Conservation (phyloP, 495 filamentous ascomycete species). For the Aspergillus ellipticus region DNA sequence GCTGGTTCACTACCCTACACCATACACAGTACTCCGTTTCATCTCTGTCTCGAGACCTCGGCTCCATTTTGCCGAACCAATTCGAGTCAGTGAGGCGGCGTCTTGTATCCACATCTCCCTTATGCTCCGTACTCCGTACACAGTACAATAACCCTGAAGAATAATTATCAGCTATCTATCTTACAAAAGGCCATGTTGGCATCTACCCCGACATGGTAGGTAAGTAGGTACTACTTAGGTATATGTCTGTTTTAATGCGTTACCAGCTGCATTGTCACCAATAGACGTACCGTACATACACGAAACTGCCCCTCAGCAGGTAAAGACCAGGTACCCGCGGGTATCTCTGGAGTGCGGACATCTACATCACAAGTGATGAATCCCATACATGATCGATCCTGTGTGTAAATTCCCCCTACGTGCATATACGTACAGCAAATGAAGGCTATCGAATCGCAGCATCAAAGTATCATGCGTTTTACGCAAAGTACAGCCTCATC, state of each 20-base stretch:
- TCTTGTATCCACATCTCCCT: constrained; percentile 1
- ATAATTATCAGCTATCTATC: neutral
- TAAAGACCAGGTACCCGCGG: neutral
- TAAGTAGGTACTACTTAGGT: no score
- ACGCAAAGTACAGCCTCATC: neutral
- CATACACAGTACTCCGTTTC: neutral
- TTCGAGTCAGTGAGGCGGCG: neutral
- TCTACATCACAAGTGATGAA: neutral
- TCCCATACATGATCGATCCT: neutral
- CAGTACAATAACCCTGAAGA: neutral
- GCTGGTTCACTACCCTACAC: neutral
- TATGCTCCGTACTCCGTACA: no score
- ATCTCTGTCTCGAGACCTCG: neutral
- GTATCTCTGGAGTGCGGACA: neutral
- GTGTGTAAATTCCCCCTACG: neutral
- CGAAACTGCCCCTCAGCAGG: no score
- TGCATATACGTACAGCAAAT: neutral
- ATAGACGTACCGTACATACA: neutral
- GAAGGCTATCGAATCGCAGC: neutral
- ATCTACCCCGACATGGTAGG: neutral
- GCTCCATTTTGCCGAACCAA: neutral
- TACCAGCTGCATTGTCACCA: neutral
- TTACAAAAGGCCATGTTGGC: neutral
- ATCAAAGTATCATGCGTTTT: neutral
- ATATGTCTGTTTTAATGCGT: no score